Conservation (phyloP, 345 rosid genomes). For the Diplotaxis tenuifolia region DNA sequence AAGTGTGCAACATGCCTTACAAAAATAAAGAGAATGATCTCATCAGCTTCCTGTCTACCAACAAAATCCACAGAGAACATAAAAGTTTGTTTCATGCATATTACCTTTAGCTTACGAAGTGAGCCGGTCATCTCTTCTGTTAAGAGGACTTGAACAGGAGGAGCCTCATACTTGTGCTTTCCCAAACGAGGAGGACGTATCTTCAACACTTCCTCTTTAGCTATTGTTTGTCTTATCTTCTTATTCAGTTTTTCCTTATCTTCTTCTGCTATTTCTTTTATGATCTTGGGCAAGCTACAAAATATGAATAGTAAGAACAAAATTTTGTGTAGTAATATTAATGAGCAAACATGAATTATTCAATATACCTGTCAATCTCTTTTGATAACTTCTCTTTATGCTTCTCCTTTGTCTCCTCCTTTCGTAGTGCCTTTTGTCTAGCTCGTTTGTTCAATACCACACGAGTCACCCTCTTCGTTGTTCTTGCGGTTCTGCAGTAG, state of each 20-base stretch:
- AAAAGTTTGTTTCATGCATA: neutral
- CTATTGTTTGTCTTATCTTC: conserved; percentile 51
- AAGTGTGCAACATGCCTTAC: conserved; percentile 83
- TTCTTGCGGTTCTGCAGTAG: conserved; percentile 47
- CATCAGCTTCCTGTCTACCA: conserved; percentile 3
- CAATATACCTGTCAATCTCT: conserved; percentile 68
- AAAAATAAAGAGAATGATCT: neutral
- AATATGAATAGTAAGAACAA: conserved; percentile 15
- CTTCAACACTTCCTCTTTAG: conserved; percentile 74
- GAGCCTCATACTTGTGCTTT: conserved; percentile 89
- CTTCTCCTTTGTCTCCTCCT: conserved; percentile 54
- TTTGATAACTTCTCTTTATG: conserved; percentile 47
- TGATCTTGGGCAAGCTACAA: conserved; percentile 63
- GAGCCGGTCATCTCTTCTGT: conserved; percentile 95
- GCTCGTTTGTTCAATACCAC: conserved; percentile 73
- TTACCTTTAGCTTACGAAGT: conserved; percentile 78
- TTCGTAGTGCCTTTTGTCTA: conserved; percentile 54
- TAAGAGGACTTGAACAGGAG: conserved; percentile 82
- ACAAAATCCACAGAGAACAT: neutral
- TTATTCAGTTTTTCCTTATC: conserved; percentile 71
- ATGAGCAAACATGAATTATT: neutral
- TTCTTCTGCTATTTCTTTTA: conserved; percentile 76
- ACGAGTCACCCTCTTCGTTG: conserved; percentile 60
- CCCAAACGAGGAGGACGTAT: conserved; percentile 86
- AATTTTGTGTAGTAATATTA: neutral